These are phyloP conservation scores for Trypanosomatidae sp. DNA, from an alignment of 208 protist genomes.

Conservation along the genomic window DNA sequence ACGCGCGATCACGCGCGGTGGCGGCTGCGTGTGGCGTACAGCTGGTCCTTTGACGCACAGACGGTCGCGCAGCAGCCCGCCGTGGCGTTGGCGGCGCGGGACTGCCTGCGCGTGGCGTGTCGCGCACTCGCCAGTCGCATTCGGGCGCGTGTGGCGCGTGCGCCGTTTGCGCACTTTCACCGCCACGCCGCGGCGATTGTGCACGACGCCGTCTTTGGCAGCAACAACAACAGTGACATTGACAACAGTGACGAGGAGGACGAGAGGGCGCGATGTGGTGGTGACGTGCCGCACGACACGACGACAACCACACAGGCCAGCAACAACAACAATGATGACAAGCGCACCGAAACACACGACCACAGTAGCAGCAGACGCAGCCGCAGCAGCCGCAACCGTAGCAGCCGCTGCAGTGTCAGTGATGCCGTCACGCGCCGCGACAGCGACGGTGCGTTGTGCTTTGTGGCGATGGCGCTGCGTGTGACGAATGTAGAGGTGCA, in stretches of 20 bases:
- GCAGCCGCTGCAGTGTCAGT: too few species aligned
- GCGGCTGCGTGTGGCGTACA: slow-evolving; percentile 91
- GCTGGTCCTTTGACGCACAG: slow-evolving; percentile 88
- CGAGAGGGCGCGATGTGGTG: too few species aligned
- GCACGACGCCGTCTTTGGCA: slow-evolving; percentile 82
- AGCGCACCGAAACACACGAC: too few species aligned
- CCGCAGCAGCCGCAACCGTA: too few species aligned
- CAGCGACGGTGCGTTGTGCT: slow-evolving; percentile 46
- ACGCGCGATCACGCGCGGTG: slow-evolving; percentile 93
- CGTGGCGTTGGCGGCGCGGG: slow-evolving; percentile 82
- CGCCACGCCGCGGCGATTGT: slow-evolving; percentile 90
- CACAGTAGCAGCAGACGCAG: too few species aligned
- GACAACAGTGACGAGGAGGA: too few species aligned
- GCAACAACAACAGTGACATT: too few species aligned
- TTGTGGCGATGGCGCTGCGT: slow-evolving; percentile 79
- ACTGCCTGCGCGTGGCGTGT: slow-evolving; percentile 95
- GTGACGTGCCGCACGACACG: too few species aligned
- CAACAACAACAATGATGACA: too few species aligned
- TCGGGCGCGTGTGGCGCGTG: slow-evolving; percentile 77
- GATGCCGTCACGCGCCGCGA: slow-evolving; percentile 16
- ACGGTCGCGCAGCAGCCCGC: slow-evolving; percentile 4
- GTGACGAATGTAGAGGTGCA: slow-evolving; percentile 93
- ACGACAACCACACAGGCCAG: too few species aligned
- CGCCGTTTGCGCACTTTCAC: slow-evolving; percentile 95
- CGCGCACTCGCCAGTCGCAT: slow-evolving; percentile 91